phyloP scores from a whole-genome alignment of 176 grass and related monocot species.

The Cocos nucifera region DNA sequence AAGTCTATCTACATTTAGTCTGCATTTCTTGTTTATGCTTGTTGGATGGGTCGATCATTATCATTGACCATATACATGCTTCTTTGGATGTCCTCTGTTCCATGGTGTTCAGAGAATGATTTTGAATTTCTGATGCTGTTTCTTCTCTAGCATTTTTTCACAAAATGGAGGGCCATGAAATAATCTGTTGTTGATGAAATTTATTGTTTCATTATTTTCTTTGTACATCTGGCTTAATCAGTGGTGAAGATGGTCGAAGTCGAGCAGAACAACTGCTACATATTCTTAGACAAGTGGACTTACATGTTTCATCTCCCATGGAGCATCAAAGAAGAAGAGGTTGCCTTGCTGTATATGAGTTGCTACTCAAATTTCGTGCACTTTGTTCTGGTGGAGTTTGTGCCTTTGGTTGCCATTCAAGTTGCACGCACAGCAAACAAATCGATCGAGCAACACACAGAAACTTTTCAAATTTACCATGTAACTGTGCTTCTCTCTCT shows the following conservation, averaged over 20 bases:
- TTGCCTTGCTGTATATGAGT: constrained; percentile 76
- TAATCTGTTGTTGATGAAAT: too few relatives aligned
- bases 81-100: too few relatives aligned
- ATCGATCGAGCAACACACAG: constrained; percentile 48
- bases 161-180: too few relatives aligned
- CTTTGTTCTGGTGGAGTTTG: constrained; percentile 85
- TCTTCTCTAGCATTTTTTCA: too few relatives aligned
- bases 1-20: too few relatives aligned
- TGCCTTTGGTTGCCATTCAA: constrained; percentile 45
- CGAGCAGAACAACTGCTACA: constrained; percentile 88
- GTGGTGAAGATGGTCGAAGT: constrained; percentile 97
- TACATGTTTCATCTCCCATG: constrained; percentile 64
- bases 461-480: constrained; percentile 75
- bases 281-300: constrained; percentile 95
- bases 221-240: constrained; percentile 26
- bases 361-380: constrained; percentile 71
- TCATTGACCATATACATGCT: too few relatives aligned
- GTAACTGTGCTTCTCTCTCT: constrained; percentile 35
- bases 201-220: too few relatives aligned
- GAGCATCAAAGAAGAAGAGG: constrained; percentile 95
- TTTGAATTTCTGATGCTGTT: too few relatives aligned
- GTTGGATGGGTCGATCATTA: too few relatives aligned
- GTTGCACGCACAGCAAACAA: constrained; percentile 45
- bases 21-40: too few relatives aligned
- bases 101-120: too few relatives aligned